Base-by-base conservation (phyloP, 257 asterid genomes). In the Vinca minor region DNA sequence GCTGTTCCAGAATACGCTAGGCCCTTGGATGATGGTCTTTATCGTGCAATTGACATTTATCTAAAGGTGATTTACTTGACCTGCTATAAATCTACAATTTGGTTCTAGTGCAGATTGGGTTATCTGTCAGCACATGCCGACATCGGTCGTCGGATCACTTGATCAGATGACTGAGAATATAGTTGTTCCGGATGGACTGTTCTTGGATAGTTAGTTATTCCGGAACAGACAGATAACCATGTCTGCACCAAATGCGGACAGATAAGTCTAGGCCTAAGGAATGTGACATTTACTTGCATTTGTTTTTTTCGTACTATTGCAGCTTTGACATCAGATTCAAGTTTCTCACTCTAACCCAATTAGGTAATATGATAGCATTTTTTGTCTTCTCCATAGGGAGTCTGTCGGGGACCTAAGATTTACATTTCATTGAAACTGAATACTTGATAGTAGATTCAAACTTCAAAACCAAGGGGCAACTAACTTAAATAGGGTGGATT, bases 11-110 rank as follows among this genome's bases (percentile, higher is more conserved):
- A 92, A 68, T 88, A 88, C 25, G 96, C 95, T 3, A 83, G 98
- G 71, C 95, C 96, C 38, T 78, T 92, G 74, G 98, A 92, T 65
- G 98, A 92, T 39, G 96, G 98, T 23, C 96, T 92, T 73, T 92
- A 92, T 73, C 96, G 98, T 53, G 95, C 98, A 32, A 79, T 87
- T 28, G 98, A 92, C 76, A 85, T 89, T 71, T 92, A 85, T 75
- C 84, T 92, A 46, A 92, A 92, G 98, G 98, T 91, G 76, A 71
- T 9, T 34, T 7, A 54, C 23, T 46, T 57, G 6, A 38, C 18
- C 59, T 23, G 68, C 48, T 38, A 1, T 9, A 34, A 14, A 12
- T n/a, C n/a, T n/a, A n/a, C n/a, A n/a, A n/a, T n/a, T n/a, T n/a
- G n/a, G n/a, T n/a, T n/a, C n/a, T n/a, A n/a, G n/a, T n/a, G n/a